A percentile compares a stretch with the other conserved stretches of the same genome.
Conservation (phyloP, 495 filamentous ascomycete species). For the Penicillium turbatum region DNA sequence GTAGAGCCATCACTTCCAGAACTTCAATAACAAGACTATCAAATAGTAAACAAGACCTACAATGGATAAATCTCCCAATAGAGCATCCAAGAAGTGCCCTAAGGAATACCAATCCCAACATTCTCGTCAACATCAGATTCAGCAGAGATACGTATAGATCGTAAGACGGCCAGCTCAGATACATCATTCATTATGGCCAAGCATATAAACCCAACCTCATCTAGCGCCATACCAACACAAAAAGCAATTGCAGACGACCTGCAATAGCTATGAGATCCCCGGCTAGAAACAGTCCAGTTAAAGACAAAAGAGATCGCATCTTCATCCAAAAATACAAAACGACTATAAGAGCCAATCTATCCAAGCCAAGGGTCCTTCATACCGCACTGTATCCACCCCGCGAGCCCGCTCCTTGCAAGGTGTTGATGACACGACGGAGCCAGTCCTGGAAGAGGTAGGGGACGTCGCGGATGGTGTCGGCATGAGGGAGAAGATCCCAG, state of each 20-base stretch:
- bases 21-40: not conserved
- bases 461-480: slow-evolving; percentile 85
- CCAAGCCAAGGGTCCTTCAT: slow-evolving; percentile 32
- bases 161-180: not conserved
- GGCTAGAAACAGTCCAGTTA: not conserved
- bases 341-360: slow-evolving; percentile 1
- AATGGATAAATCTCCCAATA: no score
- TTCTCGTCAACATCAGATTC: not conserved
- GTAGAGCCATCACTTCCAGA: no score
- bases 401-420: slow-evolving; percentile 71
- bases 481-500: slow-evolving; percentile 92
- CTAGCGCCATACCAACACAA: slow-evolving; percentile 6
- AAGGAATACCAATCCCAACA: not conserved
- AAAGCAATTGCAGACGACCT: not conserved
- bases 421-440: slow-evolving; percentile 69
- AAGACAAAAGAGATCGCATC: not conserved
- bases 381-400: slow-evolving; percentile 94
- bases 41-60: not conserved
- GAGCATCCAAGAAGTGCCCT: no score
- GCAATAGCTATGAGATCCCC: not conserved
- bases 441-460: slow-evolving; percentile 93
- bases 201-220: slow-evolving; percentile 1
- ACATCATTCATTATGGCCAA: slow-evolving; percentile 6
- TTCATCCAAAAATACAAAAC: slow-evolving; percentile 3
- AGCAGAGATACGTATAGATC: not conserved